These are phyloP conservation scores for Holtermannia corniformis DNA, from an alignment of 768 basidiomycete genomes.

Conservation along the genomic window DNA sequence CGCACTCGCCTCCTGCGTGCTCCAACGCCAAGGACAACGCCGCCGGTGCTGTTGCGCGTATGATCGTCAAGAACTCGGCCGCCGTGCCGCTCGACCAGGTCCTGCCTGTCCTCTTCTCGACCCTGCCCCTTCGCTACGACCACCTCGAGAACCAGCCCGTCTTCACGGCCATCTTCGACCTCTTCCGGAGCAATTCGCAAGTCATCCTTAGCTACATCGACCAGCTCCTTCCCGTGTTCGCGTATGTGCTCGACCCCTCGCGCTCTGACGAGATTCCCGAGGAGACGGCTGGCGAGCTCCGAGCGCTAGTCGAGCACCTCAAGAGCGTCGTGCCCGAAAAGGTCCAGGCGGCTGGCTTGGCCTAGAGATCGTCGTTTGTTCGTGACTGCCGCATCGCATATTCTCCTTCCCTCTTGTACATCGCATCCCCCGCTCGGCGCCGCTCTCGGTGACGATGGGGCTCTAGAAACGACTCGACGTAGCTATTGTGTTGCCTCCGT, in stretches of 20 bases:
- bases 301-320: constrained; percentile 61
- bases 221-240: constrained; percentile 66
- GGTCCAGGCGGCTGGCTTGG: constrained; percentile 63
- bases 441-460: too few species aligned
- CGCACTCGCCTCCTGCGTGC: constrained; percentile 55
- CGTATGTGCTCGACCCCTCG: constrained; percentile 67
- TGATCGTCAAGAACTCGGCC: constrained; percentile 66
- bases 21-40: constrained; percentile 94
- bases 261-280: constrained; percentile 67
- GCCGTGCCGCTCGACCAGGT: constrained; percentile 67
- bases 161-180: constrained; percentile 77
- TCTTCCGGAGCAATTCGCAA: constrained; percentile 68
- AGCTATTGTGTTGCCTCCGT: too few species aligned
- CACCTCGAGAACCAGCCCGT: constrained; percentile 79
- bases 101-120: constrained; percentile 66
- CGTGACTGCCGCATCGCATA: neutral
- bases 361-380: too few species aligned
- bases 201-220: constrained; percentile 68
- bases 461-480: too few species aligned
- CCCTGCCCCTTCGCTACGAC: constrained; percentile 81
- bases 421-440: too few species aligned
- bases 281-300: constrained; percentile 65
- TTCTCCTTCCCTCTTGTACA: neutral
- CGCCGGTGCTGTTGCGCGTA: constrained; percentile 79
- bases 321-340: constrained; percentile 66